A percentile compares a stretch with the other conserved stretches of the same genome.
phyloP scores from a whole-genome alignment of 106 monocot genomes.

The Dioscorea alata region DNA sequence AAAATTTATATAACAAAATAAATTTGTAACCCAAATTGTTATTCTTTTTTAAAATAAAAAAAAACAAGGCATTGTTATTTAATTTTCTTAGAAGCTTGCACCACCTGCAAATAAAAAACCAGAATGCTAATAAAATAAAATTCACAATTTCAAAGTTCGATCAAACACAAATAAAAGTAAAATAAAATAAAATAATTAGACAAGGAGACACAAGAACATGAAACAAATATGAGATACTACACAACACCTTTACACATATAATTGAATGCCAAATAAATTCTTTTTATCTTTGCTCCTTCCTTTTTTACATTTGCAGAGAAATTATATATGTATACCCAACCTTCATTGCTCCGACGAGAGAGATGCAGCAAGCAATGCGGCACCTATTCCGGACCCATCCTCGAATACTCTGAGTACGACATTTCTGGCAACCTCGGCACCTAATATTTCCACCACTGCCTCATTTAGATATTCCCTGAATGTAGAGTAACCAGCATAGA shows the following conservation, averaged over 20 bases:
- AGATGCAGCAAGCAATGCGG: slow-evolving; percentile 82
- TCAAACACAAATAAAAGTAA: too few relatives aligned
- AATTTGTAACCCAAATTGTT: too few relatives aligned
- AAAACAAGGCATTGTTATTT: too few relatives aligned
- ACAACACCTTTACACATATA: not conserved
- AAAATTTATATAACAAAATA: too few relatives aligned
- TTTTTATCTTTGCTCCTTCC: not conserved
- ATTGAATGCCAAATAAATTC: slow-evolving; percentile 1
- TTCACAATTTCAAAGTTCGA: too few relatives aligned
- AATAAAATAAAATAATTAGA: too few relatives aligned
- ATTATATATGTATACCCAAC: slow-evolving; percentile 6
- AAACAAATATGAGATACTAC: too few relatives aligned
- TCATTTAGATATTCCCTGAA: slow-evolving; percentile 89
- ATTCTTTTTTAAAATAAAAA: too few relatives aligned
- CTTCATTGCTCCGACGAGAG: slow-evolving; percentile 33
- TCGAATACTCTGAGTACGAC: slow-evolving; percentile 48
- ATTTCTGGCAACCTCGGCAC: slow-evolving; percentile 65
- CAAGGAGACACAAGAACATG: too few relatives aligned
- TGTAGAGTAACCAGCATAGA: slow-evolving; percentile 49
- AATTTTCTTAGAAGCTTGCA: too few relatives aligned
- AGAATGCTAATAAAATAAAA: too few relatives aligned
- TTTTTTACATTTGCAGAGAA: slow-evolving; percentile 36
- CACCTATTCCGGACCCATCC: slow-evolving; percentile 88
- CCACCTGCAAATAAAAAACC: too few relatives aligned
- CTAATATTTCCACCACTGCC: slow-evolving; percentile 74